These are phyloP conservation scores for Bruguiera sexangula DNA, from an alignment of 345 rosid species.

Conservation along the genomic window DNA sequence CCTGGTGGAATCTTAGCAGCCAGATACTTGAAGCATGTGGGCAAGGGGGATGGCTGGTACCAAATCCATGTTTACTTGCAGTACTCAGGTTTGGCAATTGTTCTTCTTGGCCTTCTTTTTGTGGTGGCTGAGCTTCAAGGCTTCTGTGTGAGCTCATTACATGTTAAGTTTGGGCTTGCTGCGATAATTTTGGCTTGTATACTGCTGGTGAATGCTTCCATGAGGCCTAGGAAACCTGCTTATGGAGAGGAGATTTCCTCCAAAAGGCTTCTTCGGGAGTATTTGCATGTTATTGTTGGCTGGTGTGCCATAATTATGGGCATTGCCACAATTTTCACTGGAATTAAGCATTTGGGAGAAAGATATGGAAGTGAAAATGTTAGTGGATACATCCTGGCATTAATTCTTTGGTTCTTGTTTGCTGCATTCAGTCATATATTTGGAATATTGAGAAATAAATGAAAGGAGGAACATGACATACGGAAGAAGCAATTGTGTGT, in stretches of 20 bases:
- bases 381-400: slow-evolving; percentile 64
- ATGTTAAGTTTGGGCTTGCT: slow-evolving; percentile 75
- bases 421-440: slow-evolving; percentile 47
- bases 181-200: slow-evolving; percentile 67
- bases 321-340: slow-evolving; percentile 62
- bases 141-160: slow-evolving; percentile 61
- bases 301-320: slow-evolving; percentile 59
- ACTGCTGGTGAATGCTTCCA: slow-evolving; percentile 74
- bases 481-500: slow-evolving; percentile 71
- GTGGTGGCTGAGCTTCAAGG: slow-evolving; percentile 91
- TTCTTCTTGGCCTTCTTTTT: slow-evolving; percentile 77
- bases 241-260: slow-evolving; percentile 53
- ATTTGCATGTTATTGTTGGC: slow-evolving; percentile 63
- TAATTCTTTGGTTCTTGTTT: slow-evolving; percentile 62
- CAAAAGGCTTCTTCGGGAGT: slow-evolving; percentile 75
- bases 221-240: slow-evolving; percentile 67
- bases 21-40: slow-evolving; percentile 79
- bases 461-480: slow-evolving; percentile 42
- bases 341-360: slow-evolving; percentile 71
- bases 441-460: slow-evolving; percentile 54
- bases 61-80: slow-evolving; percentile 85
- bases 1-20: slow-evolving; percentile 88
- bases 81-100: slow-evolving; percentile 80
- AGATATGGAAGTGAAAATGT: slow-evolving; percentile 71
- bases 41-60: slow-evolving; percentile 88